Evolutionary conservation across 2,329 filamentous ascomycete genomes (phyloP), one percentile per base, ranked within the genome.

Genomic region (Hymenoscyphus scutula): DNA sequence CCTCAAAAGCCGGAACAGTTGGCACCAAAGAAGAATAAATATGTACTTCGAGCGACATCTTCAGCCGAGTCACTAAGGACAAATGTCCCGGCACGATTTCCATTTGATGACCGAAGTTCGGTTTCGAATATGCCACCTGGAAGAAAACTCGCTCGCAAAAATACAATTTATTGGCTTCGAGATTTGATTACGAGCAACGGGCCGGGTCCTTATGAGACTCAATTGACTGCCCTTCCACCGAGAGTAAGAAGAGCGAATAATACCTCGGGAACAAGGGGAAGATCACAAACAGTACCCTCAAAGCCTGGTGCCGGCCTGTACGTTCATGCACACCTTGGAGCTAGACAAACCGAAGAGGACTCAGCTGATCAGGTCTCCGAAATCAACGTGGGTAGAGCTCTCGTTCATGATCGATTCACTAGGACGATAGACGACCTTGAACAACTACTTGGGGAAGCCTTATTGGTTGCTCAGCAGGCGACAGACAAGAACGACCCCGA

Each of bases 351-450:
- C 45, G 53, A 51, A 29, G 27, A 11, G 62, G 56, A 55, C 59
- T 58, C 10, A 41, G 61, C n/a, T 63, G 66, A 29, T 54, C 59
- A 29, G 56, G 27, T 25, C 8, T 29, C 32, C 27, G 63, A 53
- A 27, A 30, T 13, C 23, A 27, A 51, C 3, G 61, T 45, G 13
- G 25, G 19, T 6, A 38, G 17, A 34, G 41, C 23, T 29, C 30
- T 69, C 53, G 62, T 67, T 25, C 66, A 69, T 10, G 70, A 69
- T 57, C 71, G 67, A 5, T 75, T 77, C 59, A 65, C 72, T 13
- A 72, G 67, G 41, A 75, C 74, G 13, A 75, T 77, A 54, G 71
- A 71, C 27, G 72, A 75, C 59, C 67, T 77, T 27, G 75, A 76
- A 63, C 63, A 64, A 45, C 68, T 77, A 13, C 68, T 77, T 23